A percentile compares a stretch with the other conserved stretches of the same genome.
Evolutionary conservation across 2,329 filamentous ascomycete species (phyloP).

Genomic region (Penicillium hordei): DNA sequence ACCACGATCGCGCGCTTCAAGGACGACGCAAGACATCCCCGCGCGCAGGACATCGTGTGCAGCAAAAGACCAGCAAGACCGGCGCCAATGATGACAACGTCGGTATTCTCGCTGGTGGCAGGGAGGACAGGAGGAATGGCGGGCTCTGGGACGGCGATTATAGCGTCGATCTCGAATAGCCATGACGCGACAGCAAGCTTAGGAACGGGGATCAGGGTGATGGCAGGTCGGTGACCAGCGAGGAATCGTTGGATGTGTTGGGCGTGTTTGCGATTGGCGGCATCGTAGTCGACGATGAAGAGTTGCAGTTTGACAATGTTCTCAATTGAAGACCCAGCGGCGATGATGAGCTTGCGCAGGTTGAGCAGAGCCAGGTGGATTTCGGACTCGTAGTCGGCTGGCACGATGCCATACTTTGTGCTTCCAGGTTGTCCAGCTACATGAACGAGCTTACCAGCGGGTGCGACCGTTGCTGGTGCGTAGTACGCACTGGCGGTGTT

Average conservation of each 20-base stretch:
- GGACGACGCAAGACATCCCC: background rate
- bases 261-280: background rate
- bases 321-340: background rate
- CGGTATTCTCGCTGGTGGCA: background rate
- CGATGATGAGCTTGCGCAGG: background rate
- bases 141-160: background rate
- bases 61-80: background rate
- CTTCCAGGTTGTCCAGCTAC: background rate
- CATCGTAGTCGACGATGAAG: background rate
- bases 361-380: background rate
- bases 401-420: background rate
- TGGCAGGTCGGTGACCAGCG: background rate
- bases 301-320: background rate
- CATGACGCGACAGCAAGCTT: background rate
- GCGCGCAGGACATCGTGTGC: background rate
- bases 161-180: background rate
- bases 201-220: background rate
- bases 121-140: background rate
- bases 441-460: background rate
- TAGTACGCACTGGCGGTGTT: background rate
- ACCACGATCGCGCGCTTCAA: background rate
- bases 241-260: background rate
- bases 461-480: background rate
- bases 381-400: background rate
- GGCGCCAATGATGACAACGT: background rate